Conservation (phyloP, 257 asterid genomes). For the Solanum ossicruentum region DNA sequence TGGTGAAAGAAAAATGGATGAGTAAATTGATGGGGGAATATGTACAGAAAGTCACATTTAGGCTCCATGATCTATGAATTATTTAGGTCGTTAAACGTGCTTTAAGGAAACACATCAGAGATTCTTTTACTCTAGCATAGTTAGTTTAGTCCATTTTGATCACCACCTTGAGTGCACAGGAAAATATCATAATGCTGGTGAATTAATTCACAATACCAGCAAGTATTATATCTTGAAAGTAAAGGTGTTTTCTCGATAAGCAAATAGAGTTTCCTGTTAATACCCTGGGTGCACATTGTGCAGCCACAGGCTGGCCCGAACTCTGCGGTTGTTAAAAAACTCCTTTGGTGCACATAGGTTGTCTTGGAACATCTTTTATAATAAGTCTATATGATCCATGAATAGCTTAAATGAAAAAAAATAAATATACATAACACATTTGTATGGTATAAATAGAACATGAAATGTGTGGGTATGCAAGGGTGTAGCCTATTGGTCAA, state of each 20-base stretch:
- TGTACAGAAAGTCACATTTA: neutral
- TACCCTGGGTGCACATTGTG: neutral
- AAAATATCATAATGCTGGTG: neutral
- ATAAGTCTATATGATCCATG: neutral
- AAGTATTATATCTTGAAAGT: neutral
- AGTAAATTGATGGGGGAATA: neutral
- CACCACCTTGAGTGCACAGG: neutral
- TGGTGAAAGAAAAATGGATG: neutral
- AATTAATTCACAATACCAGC: neutral
- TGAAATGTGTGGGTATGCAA: neutral
- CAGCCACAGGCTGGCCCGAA: neutral
- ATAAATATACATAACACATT: neutral
- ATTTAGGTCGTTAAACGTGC: neutral
- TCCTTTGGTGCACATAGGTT: neutral
- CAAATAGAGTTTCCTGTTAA: neutral
- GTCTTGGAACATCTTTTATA: neutral
- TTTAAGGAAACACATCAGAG: neutral
- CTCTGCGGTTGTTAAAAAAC: neutral
- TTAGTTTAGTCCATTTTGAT: neutral
- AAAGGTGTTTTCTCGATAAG: too few species aligned
- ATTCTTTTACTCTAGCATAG: neutral
- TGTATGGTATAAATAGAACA: neutral
- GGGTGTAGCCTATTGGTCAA: neutral
- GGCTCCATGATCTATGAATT: neutral
- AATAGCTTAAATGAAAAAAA: neutral